Base-by-base conservation (phyloP, 306 rosid genomes). In the Vicia villosa region DNA sequence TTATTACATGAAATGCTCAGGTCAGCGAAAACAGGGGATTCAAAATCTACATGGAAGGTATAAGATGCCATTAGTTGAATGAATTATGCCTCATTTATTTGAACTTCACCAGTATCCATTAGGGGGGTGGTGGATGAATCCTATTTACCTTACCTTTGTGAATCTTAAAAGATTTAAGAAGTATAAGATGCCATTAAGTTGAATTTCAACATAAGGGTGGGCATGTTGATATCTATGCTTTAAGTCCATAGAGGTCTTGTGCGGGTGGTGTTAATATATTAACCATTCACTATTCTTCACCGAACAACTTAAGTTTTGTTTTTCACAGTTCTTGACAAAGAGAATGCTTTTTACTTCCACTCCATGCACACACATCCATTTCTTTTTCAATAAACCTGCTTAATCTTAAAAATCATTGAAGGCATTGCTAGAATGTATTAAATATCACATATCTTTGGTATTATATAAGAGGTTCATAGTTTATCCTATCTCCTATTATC, bases 11-110 rank as follows among this genome's bases (percentile, higher is more conserved):
- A 94, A 81, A 94, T 94, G 99, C 96, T 94, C 57, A 86, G 92
- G 77, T 85, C 91, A 16, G 86, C 97, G 2, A 94, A 85, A 89
- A 87, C 87, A 4, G 97, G 97, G 72, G 99, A 94, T 83, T 94
- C 97, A 76, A 94, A 86, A 82, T 84, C 97, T 66, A 88, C 96
- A 71, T 94, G 99, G 99, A 94, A 94, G 99, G 99, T 94, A 86
- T 68, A 36, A 49, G 65, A 57, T 79, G 63, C 52, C 71, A 45
- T 57, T 75, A 16, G 38, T 69, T 63, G 32, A 47, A 69, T 60
- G 57, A 74, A 12, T 43, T 64, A 20, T 47, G 49, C 68, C 58
- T 19, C 10, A 3, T 22, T 11, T 41, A 52, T 43, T 57, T 59
- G 36, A 46, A 57, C 52, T 75, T 26, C 63, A n/a, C 38, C 8